Evolutionary conservation across 805 yeast species (phyloP).

Genomic region (Saccharomycopsis sp.): DNA sequence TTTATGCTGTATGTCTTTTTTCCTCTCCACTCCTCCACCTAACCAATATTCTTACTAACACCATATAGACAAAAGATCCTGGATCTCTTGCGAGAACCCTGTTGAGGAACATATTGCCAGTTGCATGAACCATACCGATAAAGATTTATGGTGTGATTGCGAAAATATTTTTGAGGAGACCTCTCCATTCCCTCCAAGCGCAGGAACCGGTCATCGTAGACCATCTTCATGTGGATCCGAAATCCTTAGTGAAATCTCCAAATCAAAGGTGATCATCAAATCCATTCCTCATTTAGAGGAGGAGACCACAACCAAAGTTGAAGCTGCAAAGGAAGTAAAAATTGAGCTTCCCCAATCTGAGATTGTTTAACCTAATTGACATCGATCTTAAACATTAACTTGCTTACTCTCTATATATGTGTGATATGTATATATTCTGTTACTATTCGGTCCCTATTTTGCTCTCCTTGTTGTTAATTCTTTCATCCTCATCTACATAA

Average conservation of each 20-base stretch:
- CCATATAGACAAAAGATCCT: slow-evolving; percentile 11
- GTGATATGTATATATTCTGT: background rate
- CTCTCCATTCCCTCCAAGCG: slow-evolving; percentile 13
- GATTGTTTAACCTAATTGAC: background rate
- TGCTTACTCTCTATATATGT: background rate
- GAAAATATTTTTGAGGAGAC: slow-evolving; percentile 12
- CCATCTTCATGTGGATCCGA: slow-evolving; percentile 1
- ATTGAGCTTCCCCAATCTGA: background rate
- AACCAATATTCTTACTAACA: too few species aligned
- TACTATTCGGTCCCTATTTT: background rate
- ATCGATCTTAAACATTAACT: background rate
- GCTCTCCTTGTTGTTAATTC: background rate
- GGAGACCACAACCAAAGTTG: background rate
- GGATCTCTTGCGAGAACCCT: slow-evolving; percentile 9
- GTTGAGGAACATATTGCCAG: slow-evolving; percentile 4
- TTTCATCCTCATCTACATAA: background rate
- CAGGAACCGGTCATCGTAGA: slow-evolving; percentile 19
- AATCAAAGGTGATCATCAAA: background rate
- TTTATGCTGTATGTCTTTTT: slow-evolving; percentile 10
- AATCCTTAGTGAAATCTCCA: background rate
- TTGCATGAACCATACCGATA: slow-evolving; percentile 13
- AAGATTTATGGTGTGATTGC: slow-evolving; percentile 16
- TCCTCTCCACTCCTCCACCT: background rate
- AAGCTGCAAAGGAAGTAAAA: background rate
- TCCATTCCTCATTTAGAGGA: background rate